Conservation (phyloP, 2,329 filamentous ascomycete species). For the Epichloe scottii region DNA sequence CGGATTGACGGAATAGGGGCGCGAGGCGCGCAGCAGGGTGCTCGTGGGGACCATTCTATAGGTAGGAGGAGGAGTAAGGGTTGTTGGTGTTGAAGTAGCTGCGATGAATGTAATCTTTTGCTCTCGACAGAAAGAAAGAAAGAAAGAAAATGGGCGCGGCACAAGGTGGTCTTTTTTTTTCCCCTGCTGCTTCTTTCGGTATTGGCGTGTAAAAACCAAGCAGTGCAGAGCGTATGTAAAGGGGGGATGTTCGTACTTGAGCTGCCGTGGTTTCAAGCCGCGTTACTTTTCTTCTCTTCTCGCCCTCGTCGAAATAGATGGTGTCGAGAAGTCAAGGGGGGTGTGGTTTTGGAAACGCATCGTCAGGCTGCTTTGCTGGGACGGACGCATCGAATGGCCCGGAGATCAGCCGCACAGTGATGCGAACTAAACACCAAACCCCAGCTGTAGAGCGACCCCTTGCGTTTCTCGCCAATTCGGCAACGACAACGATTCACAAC, state of each 20-base stretch:
- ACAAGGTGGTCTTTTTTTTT: neutral
- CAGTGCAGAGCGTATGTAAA: neutral
- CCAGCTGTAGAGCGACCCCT: neutral
- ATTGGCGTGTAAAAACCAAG: too few relatives aligned
- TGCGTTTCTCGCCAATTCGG: neutral
- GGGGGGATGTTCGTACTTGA: neutral
- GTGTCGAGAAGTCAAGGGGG: neutral
- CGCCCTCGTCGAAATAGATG: too few relatives aligned
- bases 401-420: constrained; percentile 4
- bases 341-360: neutral
- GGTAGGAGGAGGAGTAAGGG: neutral
- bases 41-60: constrained; percentile 31
- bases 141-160: too few relatives aligned
- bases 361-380: neutral
- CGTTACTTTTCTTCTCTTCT: neutral
- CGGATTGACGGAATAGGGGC: constrained; percentile 42
- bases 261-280: neutral
- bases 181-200: too few relatives aligned
- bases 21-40: constrained; percentile 40
- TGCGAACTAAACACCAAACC: neutral
- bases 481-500: neutral
- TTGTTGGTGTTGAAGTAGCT: neutral
- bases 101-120: neutral
- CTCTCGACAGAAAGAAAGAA: neutral
- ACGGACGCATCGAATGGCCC: neutral